Evolutionary conservation across 495 filamentous ascomycete species (phyloP), one percentile per base, ranked within the genome.

Genomic region (Xylaria scruposa): DNA sequence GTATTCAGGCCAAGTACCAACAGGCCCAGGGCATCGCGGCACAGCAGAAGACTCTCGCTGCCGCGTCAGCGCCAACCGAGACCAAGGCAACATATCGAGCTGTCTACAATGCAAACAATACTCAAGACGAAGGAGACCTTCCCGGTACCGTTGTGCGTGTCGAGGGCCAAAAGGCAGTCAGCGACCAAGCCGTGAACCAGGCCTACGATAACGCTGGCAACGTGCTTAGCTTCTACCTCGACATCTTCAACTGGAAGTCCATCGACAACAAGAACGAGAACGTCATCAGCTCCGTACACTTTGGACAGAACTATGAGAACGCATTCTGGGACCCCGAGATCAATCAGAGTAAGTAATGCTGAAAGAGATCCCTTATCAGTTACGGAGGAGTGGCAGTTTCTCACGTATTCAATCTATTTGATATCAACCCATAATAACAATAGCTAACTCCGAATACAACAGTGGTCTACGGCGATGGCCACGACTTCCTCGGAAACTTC

Each of bases 401-500:
- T 36, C 17, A 29, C 13, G 0, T 17, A 17, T 17, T 31, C 26
- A 17, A 31, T 17, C 15, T 10, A 54, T 12, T 10, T 6, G 13
- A 56, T 1, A 56, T 17, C 26, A 17, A 13, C 12, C 26, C 15
- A 7, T 3, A 1, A 42, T 2, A 42, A 56, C 38, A 24, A 63
- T 29, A 29, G 79, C 67, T 80, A 13, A 63, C 60, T 33, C 13
- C 12, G 21, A 44, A 38, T 42, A 4, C 8, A 29, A 19, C 29
- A 67, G 64, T 88, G 83, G 81, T 85, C 10, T 87, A 83, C 72
- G 85, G 85, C 31, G 84, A 86, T 54, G 85, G 85, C 17, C 76
- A 85, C 71, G 73, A 76, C 44, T 82, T 83, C 70, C 67, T 83
- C 40, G 78, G 79, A 63, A 76, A 81, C 72, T 85, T 86, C 70